These are phyloP conservation scores for Pulicaria dysenterica DNA, from an alignment of 129 eudicot genomes.

Conservation along the genomic window DNA sequence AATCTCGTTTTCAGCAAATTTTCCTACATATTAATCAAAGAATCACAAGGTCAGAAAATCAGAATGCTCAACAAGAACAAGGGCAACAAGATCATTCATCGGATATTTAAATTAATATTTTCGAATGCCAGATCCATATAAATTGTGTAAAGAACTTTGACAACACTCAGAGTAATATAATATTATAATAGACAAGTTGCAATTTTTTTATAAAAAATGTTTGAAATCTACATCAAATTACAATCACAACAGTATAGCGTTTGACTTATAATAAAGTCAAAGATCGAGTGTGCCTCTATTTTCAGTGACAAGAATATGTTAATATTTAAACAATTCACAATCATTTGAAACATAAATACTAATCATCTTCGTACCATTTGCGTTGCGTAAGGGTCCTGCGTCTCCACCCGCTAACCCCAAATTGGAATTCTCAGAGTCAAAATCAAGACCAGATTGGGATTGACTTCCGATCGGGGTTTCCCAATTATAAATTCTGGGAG, in stretches of 20 bases:
- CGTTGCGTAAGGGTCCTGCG: not conserved
- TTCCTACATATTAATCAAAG: constrained; percentile 32
- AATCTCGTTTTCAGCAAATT: constrained; percentile 27
- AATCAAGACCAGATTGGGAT: constrained; percentile 2
- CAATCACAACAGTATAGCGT: not conserved
- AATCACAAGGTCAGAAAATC: constrained; percentile 1
- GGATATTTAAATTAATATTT: no score
- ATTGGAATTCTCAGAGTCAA: constrained; percentile 9
- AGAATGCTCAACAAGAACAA: not conserved
- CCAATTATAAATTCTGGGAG: not conserved
- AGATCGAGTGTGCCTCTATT: not conserved
- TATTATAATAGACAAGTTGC: not conserved
- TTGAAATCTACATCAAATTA: not conserved
- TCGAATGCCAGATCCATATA: not conserved
- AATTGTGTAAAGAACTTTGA: not conserved
- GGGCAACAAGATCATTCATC: not conserved
- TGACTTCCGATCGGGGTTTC: constrained; percentile 15
- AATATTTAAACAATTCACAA: not conserved
- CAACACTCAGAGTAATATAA: not conserved
- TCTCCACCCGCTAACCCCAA: constrained; percentile 9
- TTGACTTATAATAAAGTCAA: constrained; percentile 27
- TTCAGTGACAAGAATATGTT: not conserved
- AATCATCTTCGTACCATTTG: constrained; percentile 15
- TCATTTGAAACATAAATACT: not conserved
- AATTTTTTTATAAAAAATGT: not conserved